Percentiles rank a stretch among this genome's conserved stretches.
Evolutionary conservation across 768 basidiomycete species (phyloP).

Genomic region (Melanogaster broomeanus): DNA sequence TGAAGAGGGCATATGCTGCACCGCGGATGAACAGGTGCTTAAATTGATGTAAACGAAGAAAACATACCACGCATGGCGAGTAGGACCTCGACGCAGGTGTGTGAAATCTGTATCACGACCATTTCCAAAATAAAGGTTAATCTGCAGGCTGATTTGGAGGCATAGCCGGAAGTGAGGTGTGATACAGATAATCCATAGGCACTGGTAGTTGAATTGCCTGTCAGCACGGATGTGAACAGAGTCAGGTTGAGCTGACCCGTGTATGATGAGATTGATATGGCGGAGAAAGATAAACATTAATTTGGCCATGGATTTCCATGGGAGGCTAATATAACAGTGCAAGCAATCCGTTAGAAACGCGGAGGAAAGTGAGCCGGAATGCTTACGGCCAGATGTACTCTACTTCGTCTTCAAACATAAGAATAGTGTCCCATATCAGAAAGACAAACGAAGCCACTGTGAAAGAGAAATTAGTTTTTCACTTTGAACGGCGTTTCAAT

Average conservation of each 20-base stretch:
- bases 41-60: not conserved
- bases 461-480: not conserved
- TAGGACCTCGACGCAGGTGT: slow-evolving; percentile 18
- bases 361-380: not conserved
- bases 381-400: slow-evolving; percentile 29
- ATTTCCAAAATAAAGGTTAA: slow-evolving; percentile 20
- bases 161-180: slow-evolving; percentile 10
- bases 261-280: not conserved
- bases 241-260: not conserved
- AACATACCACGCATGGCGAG: slow-evolving; percentile 21
- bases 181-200: slow-evolving; percentile 4
- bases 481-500: not conserved
- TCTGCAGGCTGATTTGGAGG: slow-evolving; percentile 9
- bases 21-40: not conserved
- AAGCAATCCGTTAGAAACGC: not conserved
- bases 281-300: slow-evolving; percentile 17
- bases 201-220: not conserved
- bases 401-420: slow-evolving; percentile 26
- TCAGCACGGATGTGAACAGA: not conserved
- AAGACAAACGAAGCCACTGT: slow-evolving; percentile 24
- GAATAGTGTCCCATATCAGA: slow-evolving; percentile 24
- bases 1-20: slow-evolving; percentile 24
- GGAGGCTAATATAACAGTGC: slow-evolving; percentile 7
- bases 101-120: slow-evolving; percentile 11
- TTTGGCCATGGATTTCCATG: slow-evolving; percentile 13